phyloP scores from a whole-genome alignment of 2,329 filamentous ascomycete genomes.

The Arthrobotrys iridis region DNA sequence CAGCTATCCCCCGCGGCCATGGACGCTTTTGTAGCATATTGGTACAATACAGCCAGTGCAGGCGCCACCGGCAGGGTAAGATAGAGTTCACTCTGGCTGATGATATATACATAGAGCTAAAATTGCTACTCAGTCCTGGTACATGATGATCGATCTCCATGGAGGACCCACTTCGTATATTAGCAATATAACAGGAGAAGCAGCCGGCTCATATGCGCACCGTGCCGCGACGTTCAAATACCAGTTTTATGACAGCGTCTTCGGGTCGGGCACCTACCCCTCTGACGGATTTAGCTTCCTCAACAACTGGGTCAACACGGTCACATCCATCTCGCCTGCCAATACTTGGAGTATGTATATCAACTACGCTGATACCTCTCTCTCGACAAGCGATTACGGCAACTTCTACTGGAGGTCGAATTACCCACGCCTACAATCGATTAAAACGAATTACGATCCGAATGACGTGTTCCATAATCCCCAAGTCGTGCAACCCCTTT shows the following conservation, averaged over 20 bases:
- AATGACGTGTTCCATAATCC: conserved; percentile 58
- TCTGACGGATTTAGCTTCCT: conserved; percentile 55
- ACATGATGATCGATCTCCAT: conserved; percentile 60
- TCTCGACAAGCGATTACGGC: conserved; percentile 57
- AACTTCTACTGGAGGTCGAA: conserved; percentile 58
- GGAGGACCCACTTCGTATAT: conserved; percentile 61
- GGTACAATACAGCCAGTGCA: conserved; percentile 8
- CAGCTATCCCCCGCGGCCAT: conserved; percentile 14
- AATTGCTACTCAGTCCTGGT: conserved; percentile 58
- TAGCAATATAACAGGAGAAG: conserved; percentile 53
- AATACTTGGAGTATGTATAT: conserved; percentile 58
- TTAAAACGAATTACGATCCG: conserved; percentile 61
- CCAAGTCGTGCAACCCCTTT: conserved; percentile 58
- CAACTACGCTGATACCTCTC: conserved; percentile 59
- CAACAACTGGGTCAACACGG: conserved; percentile 55
- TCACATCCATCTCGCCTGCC: conserved; percentile 54
- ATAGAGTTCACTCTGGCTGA: no score
- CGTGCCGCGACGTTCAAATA: conserved; percentile 60
- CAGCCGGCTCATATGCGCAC: conserved; percentile 58
- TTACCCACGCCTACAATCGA: conserved; percentile 59
- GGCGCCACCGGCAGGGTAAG: not conserved
- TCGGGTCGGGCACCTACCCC: conserved; percentile 47
- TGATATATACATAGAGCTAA: not conserved
- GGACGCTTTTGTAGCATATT: conserved; percentile 12
- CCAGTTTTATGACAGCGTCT: conserved; percentile 58